Evolutionary conservation across 306 rosid species (phyloP).

Genomic region (Castanopsis chinensis): DNA sequence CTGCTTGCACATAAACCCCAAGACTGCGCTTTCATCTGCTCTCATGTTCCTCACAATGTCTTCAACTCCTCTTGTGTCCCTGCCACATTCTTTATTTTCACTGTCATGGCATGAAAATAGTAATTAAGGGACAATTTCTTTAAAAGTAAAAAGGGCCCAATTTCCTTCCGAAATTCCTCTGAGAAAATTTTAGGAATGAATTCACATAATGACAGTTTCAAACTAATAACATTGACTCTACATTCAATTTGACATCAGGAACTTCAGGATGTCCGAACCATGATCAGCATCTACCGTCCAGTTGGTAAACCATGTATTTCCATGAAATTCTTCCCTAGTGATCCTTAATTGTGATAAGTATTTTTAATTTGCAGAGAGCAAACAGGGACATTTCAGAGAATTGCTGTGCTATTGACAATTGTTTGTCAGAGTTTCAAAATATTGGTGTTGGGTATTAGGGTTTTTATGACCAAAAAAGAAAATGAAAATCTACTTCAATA

Average conservation of each 20-base stretch:
- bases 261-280: conserved; percentile 55
- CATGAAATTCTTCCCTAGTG: conserved; percentile 71
- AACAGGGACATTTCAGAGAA: background rate
- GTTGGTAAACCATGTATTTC: conserved; percentile 89
- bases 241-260: conserved; percentile 28
- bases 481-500: too few relatives aligned
- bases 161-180: background rate
- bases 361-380: conserved; percentile 54
- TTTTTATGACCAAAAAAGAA: too few relatives aligned
- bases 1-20: conserved; percentile 94
- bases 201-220: too few relatives aligned
- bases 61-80: conserved; percentile 42
- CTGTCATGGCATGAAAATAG: conserved; percentile 32
- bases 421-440: too few relatives aligned
- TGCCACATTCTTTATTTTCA: conserved; percentile 40
- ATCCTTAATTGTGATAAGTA: conserved; percentile 65
- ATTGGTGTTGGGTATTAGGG: too few relatives aligned
- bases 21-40: conserved; percentile 59
- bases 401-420: too few relatives aligned
- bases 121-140: background rate
- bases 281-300: conserved; percentile 93
- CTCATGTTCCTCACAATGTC: conserved; percentile 58
- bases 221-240: conserved; percentile 52
- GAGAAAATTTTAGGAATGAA: background rate
- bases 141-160: background rate